Evolutionary conservation across 345 rosid species (phyloP).

Genomic region (Melaleuca quinquenervia): DNA sequence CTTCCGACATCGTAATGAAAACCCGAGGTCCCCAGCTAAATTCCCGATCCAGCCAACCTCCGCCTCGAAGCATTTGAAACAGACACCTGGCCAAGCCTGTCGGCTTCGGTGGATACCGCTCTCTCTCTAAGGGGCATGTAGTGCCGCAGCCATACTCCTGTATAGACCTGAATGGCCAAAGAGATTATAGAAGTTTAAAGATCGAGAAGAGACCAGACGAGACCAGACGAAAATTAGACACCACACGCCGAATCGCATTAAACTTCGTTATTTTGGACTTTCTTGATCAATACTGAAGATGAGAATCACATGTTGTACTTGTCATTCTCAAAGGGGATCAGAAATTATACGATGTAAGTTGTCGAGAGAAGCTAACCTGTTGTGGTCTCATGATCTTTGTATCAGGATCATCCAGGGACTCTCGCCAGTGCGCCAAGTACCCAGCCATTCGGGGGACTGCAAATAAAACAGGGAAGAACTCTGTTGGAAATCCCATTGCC

Average conservation of each 20-base stretch:
- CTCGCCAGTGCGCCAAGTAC: conserved; percentile 86
- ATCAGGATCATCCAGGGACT: conserved; percentile 94
- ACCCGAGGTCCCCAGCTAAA: background rate
- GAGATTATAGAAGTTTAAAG: background rate
- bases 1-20: background rate
- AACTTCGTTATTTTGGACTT: background rate
- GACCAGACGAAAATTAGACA: background rate
- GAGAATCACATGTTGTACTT: background rate
- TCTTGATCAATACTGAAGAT: background rate
- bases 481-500: conserved; percentile 98
- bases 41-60: conserved; percentile 56
- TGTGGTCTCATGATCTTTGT: conserved; percentile 99
- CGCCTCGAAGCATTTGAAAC: conserved; percentile 77
- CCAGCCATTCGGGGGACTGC: conserved; percentile 99
- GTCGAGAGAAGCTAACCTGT: conserved; percentile 36
- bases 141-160: conserved; percentile 83
- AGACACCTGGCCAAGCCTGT: conserved; percentile 60
- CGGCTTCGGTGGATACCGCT: conserved; percentile 21
- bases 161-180: conserved; percentile 52
- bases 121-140: conserved; percentile 65
- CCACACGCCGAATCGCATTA: background rate
- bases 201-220: background rate
- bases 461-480: conserved; percentile 86
- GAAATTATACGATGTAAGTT: background rate
- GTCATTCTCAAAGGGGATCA: background rate